A percentile compares a stretch with the other conserved stretches of the same genome.
phyloP scores from a whole-genome alignment of 352 stramenopile species.

The Pythium chondricola region DNA sequence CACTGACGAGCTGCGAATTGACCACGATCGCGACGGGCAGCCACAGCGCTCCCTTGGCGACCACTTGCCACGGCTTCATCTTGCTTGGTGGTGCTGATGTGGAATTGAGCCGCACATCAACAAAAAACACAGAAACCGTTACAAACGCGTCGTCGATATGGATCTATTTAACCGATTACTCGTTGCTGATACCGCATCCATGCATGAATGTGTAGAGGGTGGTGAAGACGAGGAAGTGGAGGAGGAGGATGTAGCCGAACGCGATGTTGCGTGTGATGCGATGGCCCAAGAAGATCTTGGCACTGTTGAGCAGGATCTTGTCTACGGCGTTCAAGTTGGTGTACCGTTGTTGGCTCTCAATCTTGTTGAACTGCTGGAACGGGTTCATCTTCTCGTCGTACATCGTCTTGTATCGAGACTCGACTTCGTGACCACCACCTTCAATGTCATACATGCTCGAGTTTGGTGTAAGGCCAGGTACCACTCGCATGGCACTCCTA shows the following conservation, averaged over 20 bases:
- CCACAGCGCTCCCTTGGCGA: slow-evolving; percentile 62
- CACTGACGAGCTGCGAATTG: slow-evolving; percentile 67
- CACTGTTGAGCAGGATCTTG: slow-evolving; percentile 87
- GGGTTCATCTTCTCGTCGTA: slow-evolving; percentile 91
- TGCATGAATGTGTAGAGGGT: slow-evolving; percentile 88
- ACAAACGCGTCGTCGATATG: slow-evolving; percentile 8
- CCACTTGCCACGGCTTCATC: slow-evolving; percentile 58
- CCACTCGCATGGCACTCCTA: slow-evolving; percentile 17
- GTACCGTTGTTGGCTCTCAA: slow-evolving; percentile 85
- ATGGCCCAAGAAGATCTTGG: slow-evolving; percentile 75
- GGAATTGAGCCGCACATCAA: neutral
- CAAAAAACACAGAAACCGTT: neutral
- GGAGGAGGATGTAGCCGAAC: slow-evolving; percentile 79
- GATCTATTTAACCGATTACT: slow-evolving; percentile 14
- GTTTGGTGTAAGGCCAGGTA: slow-evolving; percentile 6
- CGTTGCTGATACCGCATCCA: slow-evolving; percentile 72
- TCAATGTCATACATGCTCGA: slow-evolving; percentile 20
- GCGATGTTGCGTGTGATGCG: slow-evolving; percentile 78
- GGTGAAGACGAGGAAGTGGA: slow-evolving; percentile 81
- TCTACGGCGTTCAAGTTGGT: slow-evolving; percentile 88
- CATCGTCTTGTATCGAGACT: slow-evolving; percentile 76
- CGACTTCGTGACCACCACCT: slow-evolving; percentile 34
- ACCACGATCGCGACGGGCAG: slow-evolving; percentile 73
- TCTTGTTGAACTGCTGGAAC: slow-evolving; percentile 89
- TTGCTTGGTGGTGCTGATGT: neutral